Evolutionary conservation across 208 protist genomes (phyloP), one percentile per base, ranked within the genome.

Genomic region (Acanthamoeba castellanii): DNA sequence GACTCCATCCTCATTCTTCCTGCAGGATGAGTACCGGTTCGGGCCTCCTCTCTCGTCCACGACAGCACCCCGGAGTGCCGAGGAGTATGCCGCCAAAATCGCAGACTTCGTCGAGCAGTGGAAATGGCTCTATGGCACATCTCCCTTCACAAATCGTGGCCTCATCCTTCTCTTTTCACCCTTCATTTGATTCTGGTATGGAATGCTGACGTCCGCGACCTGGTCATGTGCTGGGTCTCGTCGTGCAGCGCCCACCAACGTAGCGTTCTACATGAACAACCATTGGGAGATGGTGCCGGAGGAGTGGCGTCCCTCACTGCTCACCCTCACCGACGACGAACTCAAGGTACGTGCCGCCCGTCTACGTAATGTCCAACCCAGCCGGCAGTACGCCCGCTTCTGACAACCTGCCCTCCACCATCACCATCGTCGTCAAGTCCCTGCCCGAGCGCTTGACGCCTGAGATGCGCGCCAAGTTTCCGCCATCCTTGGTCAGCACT

Each of bases 251-350:
- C 61, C 87, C 25, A 42, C 61, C 55, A 92, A 92, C 61, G 64
- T 92, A 4, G 55, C 87, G 27, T 92, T 92, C 42, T 92, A 76
- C 45, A 76, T 76, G 61, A 92, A 92, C 87, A 37, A 74, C 42
- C 87, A 76, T 14, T 92, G 87, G 87, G 61, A 92, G 30, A 55
- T 68, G 61, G 61, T 92, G 42, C 87, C 87, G 4, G 61, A 68
- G 61, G 87, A 92, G 61, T 92, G 87, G 87, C 87, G 87, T 1
- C 22, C 34, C 20, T 25, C 87, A 6, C 37, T 92, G 59, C 87
- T 76, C 59, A 37, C 32, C 18, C 87, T 92, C 55, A 76, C 87
- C 13, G 61, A 92, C 25, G 61, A 92, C 37, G 61, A 92, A n/a
- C 87, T 92, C 87, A 68, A 92, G 64, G 55, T 76, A n/a, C 37